Evolutionary conservation across 768 basidiomycete genomes (phyloP).

Genomic region (Tubosaeta sp.): DNA sequence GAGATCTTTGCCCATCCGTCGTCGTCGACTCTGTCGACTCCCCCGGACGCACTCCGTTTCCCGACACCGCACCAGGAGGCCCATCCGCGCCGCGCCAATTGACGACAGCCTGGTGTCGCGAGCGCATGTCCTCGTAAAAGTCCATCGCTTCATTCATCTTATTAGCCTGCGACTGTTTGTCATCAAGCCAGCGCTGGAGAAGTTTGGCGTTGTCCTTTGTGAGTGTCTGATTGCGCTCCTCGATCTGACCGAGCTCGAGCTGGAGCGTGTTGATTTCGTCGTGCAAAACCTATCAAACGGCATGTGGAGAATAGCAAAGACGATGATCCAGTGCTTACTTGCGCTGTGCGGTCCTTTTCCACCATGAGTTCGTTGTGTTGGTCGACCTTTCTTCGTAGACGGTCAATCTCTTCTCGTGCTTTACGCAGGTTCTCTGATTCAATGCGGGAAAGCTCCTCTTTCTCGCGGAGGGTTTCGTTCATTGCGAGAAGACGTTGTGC

Average conservation of each 20-base stretch:
- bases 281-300: slow-evolving; percentile 66
- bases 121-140: slow-evolving; percentile 85
- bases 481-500: slow-evolving; percentile 88
- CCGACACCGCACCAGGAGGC: slow-evolving; percentile 31
- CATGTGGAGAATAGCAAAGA: slow-evolving; percentile 1
- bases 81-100: slow-evolving; percentile 49
- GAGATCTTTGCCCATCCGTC: slow-evolving; percentile 76
- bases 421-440: slow-evolving; percentile 79
- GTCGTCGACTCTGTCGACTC: slow-evolving; percentile 32
- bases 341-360: slow-evolving; percentile 85
- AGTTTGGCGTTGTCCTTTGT: slow-evolving; percentile 92
- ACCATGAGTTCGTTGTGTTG: slow-evolving; percentile 82
- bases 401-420: slow-evolving; percentile 67
- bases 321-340: slow-evolving; percentile 45
- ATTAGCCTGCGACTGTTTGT: slow-evolving; percentile 89
- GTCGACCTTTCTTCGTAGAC: slow-evolving; percentile 70
- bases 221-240: slow-evolving; percentile 81
- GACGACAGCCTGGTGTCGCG: slow-evolving; percentile 58
- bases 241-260: slow-evolving; percentile 86
- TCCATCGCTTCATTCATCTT: slow-evolving; percentile 93
- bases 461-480: slow-evolving; percentile 92
- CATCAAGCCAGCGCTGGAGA: slow-evolving; percentile 94
- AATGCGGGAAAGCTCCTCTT: slow-evolving; percentile 81
- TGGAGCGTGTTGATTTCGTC: slow-evolving; percentile 93
- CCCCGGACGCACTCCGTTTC: slow-evolving; percentile 43